Evolutionary conservation across 768 basidiomycete genomes (phyloP).

Genomic region (Mycena amicta): DNA sequence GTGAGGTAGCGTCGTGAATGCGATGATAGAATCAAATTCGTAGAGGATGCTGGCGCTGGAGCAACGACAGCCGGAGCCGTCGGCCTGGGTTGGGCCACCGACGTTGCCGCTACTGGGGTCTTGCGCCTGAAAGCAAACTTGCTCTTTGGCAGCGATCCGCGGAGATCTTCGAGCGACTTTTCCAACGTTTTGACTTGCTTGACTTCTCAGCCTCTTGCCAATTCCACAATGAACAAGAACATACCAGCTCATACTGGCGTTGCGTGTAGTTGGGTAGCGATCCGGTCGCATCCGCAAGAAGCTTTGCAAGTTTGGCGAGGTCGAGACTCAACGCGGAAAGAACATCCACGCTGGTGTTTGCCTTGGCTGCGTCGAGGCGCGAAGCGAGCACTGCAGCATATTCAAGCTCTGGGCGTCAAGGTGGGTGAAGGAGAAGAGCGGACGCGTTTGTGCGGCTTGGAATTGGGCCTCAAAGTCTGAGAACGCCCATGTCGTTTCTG

Average conservation of each 20-base stretch:
- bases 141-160: constrained; percentile 48
- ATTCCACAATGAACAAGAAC: constrained; percentile 25
- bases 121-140: constrained; percentile 73
- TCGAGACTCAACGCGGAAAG: constrained; percentile 50
- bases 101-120: constrained; percentile 6
- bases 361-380: constrained; percentile 46
- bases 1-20: constrained; percentile 52
- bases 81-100: constrained; percentile 14
- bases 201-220: constrained; percentile 16
- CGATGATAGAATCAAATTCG: constrained; percentile 46
- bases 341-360: constrained; percentile 29
- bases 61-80: not conserved
- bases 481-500: constrained; percentile 44
- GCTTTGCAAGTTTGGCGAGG: constrained; percentile 61
- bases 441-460: constrained; percentile 53
- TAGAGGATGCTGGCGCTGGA: constrained; percentile 22
- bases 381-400: constrained; percentile 47
- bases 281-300: constrained; percentile 62
- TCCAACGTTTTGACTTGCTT: constrained; percentile 69
- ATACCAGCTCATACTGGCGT: constrained; percentile 67
- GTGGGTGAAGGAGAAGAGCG: constrained; percentile 29
- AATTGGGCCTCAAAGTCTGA: constrained; percentile 54
- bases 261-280: constrained; percentile 76
- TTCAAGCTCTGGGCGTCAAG: constrained; percentile 23
- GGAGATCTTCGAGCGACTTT: constrained; percentile 51